These are phyloP conservation scores for Solanum chiquidenum DNA, from an alignment of 257 asterid species.

Conservation along the genomic window DNA sequence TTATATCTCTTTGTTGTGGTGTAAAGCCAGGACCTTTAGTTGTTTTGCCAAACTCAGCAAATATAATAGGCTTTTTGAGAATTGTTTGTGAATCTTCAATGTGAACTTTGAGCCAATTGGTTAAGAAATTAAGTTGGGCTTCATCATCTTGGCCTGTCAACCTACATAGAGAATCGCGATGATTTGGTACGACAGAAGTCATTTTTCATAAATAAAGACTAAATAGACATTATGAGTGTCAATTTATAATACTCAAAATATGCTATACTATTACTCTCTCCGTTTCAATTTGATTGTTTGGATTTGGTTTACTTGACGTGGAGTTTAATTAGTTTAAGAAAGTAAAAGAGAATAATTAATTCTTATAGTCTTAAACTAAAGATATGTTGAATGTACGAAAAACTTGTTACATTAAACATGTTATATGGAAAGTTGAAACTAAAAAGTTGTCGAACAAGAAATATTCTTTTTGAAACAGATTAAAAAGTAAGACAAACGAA, in stretches of 20 bases:
- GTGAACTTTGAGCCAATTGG: slow-evolving; percentile 38
- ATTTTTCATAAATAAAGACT: neutral
- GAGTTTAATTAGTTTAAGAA: no score
- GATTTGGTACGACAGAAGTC: neutral
- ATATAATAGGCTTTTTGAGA: slow-evolving; percentile 42
- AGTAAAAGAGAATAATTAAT: no score
- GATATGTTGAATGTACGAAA: neutral
- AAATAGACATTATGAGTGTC: neutral
- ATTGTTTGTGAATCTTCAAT: slow-evolving; percentile 39
- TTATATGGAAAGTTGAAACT: no score
- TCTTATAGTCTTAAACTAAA: neutral
- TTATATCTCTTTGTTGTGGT: slow-evolving; percentile 25
- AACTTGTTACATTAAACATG: neutral
- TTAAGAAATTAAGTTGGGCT: slow-evolving; percentile 40
- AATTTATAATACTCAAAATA: neutral
- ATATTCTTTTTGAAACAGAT: no score
- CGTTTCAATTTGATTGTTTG: no score
- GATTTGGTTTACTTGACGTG: neutral
- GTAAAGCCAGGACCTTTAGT: slow-evolving; percentile 16
- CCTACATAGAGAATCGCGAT: slow-evolving; percentile 5
- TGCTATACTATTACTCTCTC: neutral
- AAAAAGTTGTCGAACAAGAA: neutral
- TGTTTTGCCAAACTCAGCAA: slow-evolving; percentile 58
- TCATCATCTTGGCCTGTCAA: slow-evolving; percentile 27
- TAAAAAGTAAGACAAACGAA: neutral